Percentiles rank a stretch among this genome's conserved stretches.
phyloP scores from a whole-genome alignment of 179 eudicot species.

The Drosera spatulata region DNA sequence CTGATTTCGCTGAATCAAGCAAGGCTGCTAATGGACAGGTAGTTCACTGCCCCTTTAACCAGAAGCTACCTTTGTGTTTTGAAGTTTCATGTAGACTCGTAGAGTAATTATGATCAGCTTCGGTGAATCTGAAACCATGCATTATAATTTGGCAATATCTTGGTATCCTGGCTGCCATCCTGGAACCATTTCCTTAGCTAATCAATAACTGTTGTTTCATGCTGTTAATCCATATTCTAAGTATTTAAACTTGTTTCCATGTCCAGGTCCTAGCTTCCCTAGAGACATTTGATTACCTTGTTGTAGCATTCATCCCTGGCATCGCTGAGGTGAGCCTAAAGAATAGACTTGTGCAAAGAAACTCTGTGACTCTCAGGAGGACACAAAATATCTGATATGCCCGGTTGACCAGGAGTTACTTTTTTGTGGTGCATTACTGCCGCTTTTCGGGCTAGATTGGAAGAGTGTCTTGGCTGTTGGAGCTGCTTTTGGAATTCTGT shows the following conservation, averaged over 20 bases:
- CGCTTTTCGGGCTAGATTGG: conserved; percentile 66
- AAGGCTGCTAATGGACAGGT: conserved; percentile 87
- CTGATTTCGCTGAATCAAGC: conserved; percentile 86
- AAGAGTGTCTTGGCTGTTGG: conserved; percentile 49
- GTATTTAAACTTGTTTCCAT: too few relatives aligned
- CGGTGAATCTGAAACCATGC: too few relatives aligned
- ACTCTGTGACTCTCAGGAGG: too few relatives aligned
- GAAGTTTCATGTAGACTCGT: too few relatives aligned
- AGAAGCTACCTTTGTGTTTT: neutral
- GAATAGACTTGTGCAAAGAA: too few relatives aligned
- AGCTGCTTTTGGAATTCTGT: conserved; percentile 63
- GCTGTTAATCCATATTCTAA: neutral
- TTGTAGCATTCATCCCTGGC: conserved; percentile 87
- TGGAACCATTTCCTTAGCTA: too few relatives aligned
- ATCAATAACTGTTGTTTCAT: neutral
- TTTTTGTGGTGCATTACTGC: conserved; percentile 83
- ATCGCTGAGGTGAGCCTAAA: conserved; percentile 57
- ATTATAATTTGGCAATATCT: too few relatives aligned
- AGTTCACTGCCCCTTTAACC: conserved; percentile 1
- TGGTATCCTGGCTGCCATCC: too few relatives aligned
- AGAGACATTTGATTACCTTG: conserved; percentile 50
- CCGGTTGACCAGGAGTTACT: conserved; percentile 53
- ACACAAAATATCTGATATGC: neutral
- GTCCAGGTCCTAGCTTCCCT: conserved; percentile 71
- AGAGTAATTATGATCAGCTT: too few relatives aligned